Conservation (phyloP, 2,329 filamentous ascomycete species). For the Cordyceps militaris region DNA sequence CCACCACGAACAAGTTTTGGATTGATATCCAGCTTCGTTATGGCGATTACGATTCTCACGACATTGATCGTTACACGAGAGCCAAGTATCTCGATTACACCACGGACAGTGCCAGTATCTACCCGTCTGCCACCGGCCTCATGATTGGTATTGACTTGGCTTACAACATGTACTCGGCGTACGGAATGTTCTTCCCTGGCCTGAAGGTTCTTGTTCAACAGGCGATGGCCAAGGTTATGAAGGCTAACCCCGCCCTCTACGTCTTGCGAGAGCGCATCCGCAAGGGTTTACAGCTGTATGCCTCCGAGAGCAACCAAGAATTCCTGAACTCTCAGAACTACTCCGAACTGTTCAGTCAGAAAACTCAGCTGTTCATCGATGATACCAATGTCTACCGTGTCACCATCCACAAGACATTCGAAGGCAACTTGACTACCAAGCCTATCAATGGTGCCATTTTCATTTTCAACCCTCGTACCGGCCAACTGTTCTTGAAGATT, state of each 20-base stretch:
- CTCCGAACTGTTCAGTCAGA: constrained; percentile 97
- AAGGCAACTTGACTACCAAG: constrained; percentile 97
- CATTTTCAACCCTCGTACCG: constrained; percentile 98
- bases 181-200: constrained; percentile 97
- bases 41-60: constrained; percentile 97
- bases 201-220: constrained; percentile 93
- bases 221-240: constrained; percentile 99
- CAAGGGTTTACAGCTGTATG: constrained; percentile 95
- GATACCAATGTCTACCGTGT: constrained; percentile 99
- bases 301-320: constrained; percentile 97
- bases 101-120: constrained; percentile 97
- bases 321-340: constrained; percentile 99
- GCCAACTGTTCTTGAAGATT: constrained; percentile 96
- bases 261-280: constrained; percentile 95
- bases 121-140: constrained; percentile 89
- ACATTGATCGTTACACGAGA: constrained; percentile 94
- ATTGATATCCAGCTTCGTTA: constrained; percentile 94
- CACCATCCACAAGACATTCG: constrained; percentile 99
- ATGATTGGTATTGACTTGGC: constrained; percentile 98
- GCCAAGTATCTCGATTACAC: constrained; percentile 99
- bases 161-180: constrained; percentile 97
- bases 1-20: constrained; percentile 99
- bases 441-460: constrained; percentile 99
- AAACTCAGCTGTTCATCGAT: constrained; percentile 97
- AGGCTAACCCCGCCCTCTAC: constrained; percentile 94